Evolutionary conservation across 768 basidiomycete genomes (phyloP).

Genomic region (Hericium rajendrae): DNA sequence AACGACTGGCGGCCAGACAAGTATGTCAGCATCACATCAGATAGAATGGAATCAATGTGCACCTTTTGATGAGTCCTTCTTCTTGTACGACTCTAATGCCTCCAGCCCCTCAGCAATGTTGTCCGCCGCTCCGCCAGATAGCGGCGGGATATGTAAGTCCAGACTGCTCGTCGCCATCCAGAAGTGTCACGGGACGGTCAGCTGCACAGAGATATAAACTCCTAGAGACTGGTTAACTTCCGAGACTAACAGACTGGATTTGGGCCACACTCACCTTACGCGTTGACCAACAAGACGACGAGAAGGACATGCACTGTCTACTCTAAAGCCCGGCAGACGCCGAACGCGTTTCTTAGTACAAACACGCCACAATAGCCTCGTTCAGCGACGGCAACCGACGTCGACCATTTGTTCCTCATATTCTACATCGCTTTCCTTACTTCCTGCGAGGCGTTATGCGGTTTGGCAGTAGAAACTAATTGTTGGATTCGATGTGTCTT

Average conservation of each 20-base stretch:
- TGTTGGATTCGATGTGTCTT: no score
- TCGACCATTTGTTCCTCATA: no score
- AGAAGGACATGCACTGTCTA: background rate
- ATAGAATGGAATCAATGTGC: constrained; percentile 1
- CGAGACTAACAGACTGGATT: no score
- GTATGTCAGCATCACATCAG: background rate
- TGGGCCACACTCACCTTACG: no score
- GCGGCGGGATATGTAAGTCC: constrained; percentile 6
- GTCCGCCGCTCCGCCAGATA: constrained; percentile 2
- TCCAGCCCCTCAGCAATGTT: constrained; percentile 42
- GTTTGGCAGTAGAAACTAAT: no score
- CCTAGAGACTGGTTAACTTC: no score
- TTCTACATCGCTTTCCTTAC: no score
- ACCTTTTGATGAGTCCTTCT: constrained; percentile 80
- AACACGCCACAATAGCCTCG: background rate
- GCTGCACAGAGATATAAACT: no score
- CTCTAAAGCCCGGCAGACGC: background rate
- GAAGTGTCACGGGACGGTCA: constrained; percentile 2
- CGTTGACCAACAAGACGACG: no score
- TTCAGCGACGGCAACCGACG: background rate
- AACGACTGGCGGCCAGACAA: constrained; percentile 47
- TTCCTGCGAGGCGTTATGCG: no score
- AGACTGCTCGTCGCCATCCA: constrained; percentile 4
- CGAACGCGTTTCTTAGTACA: background rate
- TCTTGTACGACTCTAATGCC: constrained; percentile 80